Conservation (phyloP, 441 rosid genomes). For the Rhodomyrtus psidioides region DNA sequence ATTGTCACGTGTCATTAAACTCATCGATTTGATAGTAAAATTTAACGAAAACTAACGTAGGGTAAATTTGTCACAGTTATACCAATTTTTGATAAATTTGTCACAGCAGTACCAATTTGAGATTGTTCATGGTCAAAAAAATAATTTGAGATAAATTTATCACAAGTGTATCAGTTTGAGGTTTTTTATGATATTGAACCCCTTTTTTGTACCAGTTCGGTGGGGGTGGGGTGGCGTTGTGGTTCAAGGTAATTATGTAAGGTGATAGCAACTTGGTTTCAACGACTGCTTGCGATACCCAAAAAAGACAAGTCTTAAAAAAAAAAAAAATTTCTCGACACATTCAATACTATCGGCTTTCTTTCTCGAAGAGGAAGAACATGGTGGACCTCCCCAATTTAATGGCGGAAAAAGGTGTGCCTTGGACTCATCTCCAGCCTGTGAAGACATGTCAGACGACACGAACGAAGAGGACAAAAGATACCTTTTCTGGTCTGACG, state of each 20-base stretch:
- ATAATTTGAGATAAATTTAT: too few relatives aligned
- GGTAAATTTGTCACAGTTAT: too few relatives aligned
- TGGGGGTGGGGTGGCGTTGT: too few relatives aligned
- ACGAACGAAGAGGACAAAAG: background rate
- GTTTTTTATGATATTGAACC: too few relatives aligned
- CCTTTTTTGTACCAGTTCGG: background rate
- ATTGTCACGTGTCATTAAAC: too few relatives aligned
- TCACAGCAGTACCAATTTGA: too few relatives aligned
- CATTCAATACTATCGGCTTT: background rate
- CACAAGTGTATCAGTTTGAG: too few relatives aligned
- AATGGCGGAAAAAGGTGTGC: background rate
- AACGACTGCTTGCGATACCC: background rate
- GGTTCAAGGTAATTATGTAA: background rate
- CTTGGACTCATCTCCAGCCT: background rate
- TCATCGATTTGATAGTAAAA: too few relatives aligned
- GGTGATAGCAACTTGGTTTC: background rate
- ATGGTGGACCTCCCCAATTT: background rate
- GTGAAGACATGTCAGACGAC: background rate
- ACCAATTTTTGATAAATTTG: too few relatives aligned
- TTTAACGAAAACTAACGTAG: too few relatives aligned
- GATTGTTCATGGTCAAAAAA: too few relatives aligned
- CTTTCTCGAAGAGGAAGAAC: background rate
- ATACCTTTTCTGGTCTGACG: background rate
- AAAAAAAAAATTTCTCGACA: background rate
- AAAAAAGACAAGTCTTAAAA: background rate